Conservation (phyloP, 805 yeast genomes). For the Pichia pseudocactophila region DNA sequence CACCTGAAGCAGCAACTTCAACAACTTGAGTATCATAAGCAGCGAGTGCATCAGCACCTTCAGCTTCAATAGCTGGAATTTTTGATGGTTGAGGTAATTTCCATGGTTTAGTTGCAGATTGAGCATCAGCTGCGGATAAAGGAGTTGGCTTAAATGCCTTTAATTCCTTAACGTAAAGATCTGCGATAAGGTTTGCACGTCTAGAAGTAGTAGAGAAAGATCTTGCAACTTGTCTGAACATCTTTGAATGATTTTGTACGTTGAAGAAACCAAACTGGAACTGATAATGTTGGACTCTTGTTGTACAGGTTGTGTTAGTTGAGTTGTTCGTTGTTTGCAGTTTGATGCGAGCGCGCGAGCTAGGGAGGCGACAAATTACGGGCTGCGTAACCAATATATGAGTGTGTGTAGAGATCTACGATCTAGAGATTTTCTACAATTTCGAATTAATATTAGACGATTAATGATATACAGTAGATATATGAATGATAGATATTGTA, state of each 20-base stretch:
- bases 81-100: constrained; percentile 69
- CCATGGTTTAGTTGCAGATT: constrained; percentile 77
- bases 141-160: constrained; percentile 83
- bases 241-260: constrained; percentile 8
- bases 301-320: too few relatives aligned
- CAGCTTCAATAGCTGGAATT: constrained; percentile 62
- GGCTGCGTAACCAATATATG: constrained; percentile 11
- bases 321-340: too few relatives aligned
- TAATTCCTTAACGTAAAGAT: constrained; percentile 79
- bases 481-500: not conserved
- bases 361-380: not conserved
- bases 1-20: constrained; percentile 52
- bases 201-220: constrained; percentile 20
- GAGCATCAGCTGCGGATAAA: constrained; percentile 63
- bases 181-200: constrained; percentile 56
- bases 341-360: not conserved
- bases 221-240: constrained; percentile 22
- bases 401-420: too few relatives aligned
- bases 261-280: too few relatives aligned
- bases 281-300: too few relatives aligned
- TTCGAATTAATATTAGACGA: not conserved
- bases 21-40: constrained; percentile 65
- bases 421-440: too few relatives aligned
- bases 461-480: not conserved
- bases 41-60: constrained; percentile 54